Percentiles rank a stretch among this genome's conserved stretches.
Conservation (phyloP, 176 grass and related monocot genomes). For the barley (Hordeum vulgare) region MorexV3_pseudomolecules_assembly NC_058522.1:492964017-492964516, state of each 20-base stretch:
- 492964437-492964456: neutral
- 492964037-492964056: neutral
- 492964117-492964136: neutral
- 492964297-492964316: neutral
- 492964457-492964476: neutral
- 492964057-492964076: neutral
- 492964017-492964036: neutral
- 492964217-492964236: conserved; percentile 59
- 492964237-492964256: conserved; percentile 65
- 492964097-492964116: neutral
- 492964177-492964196: neutral
- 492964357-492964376: neutral
- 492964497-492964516: neutral
- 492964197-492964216: conserved; percentile 32
- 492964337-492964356: neutral
- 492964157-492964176: neutral
- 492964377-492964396: neutral
- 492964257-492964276: conserved; percentile 47
- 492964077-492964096: neutral
- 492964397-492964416: neutral
- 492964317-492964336: neutral
- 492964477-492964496: neutral
- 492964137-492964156: neutral
- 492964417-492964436: conserved; percentile 2
- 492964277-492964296: conserved; percentile 35